A percentile compares a stretch with the other conserved stretches of the same genome.
phyloP scores from a whole-genome alignment of 495 filamentous ascomycete species.

The Penicillium chermesinum region DNA sequence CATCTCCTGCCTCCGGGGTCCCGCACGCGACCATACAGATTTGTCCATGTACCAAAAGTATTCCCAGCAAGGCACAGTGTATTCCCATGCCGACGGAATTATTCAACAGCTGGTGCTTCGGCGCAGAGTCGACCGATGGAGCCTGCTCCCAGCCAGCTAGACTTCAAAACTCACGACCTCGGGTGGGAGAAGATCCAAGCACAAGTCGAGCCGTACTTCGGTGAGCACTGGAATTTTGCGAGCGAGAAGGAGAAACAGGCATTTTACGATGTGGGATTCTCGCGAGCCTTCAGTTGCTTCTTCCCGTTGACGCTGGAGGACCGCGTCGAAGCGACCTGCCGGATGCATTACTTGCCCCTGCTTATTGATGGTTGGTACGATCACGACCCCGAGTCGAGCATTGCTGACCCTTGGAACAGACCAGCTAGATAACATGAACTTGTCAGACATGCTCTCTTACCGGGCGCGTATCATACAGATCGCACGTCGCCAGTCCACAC shows the following conservation, averaged over 20 bases:
- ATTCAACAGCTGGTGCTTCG: not conserved
- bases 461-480: slow-evolving; percentile 14
- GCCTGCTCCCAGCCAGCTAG: slow-evolving; percentile 7
- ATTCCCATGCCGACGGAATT: not conserved
- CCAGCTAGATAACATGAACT: slow-evolving; percentile 21
- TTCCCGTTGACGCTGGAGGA: slow-evolving; percentile 15
- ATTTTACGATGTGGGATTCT: slow-evolving; percentile 15
- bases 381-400: not conserved
- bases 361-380: slow-evolving; percentile 18
- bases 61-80: not conserved
- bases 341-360: slow-evolving; percentile 15
- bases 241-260: slow-evolving; percentile 14
- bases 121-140: not conserved
- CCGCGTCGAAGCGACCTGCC: slow-evolving; percentile 16
- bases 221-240: slow-evolving; percentile 12
- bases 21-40: not conserved
- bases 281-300: slow-evolving; percentile 18
- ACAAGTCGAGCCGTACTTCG: slow-evolving; percentile 17
- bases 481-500: slow-evolving; percentile 2
- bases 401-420: slow-evolving; percentile 8
- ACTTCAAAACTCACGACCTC: slow-evolving; percentile 15
- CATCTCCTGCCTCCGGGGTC: not conserved
- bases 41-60: not conserved
- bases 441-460: slow-evolving; percentile 17
- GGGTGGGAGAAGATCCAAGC: slow-evolving; percentile 17